phyloP scores from a whole-genome alignment of 345 rosid genomes.

The Eucalyptus erythrocorys region DNA sequence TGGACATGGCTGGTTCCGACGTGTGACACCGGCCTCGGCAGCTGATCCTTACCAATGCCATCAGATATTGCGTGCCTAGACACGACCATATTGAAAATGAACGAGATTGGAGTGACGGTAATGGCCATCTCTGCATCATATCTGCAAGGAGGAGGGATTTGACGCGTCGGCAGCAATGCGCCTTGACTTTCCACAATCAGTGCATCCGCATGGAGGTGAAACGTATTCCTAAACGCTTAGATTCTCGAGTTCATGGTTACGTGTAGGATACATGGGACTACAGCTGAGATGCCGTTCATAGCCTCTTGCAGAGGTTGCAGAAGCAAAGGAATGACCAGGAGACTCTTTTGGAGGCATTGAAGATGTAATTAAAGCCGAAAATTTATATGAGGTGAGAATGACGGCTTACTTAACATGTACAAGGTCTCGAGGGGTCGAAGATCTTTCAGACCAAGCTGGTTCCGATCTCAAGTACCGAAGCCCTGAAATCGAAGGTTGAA shows the following conservation, averaged over 20 bases:
- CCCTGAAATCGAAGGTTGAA: background rate
- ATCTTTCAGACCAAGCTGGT: conserved; percentile 38
- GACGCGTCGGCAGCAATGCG: background rate
- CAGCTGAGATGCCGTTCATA: background rate
- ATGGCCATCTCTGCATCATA: background rate
- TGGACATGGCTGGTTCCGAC: background rate
- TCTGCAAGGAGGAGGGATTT: background rate
- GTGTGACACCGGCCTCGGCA: background rate
- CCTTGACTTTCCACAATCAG: background rate
- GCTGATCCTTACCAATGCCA: background rate
- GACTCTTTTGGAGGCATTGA: background rate
- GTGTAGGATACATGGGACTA: background rate
- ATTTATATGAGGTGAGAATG: background rate
- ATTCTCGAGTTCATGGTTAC: background rate
- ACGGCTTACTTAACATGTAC: background rate
- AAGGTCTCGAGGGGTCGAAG: conserved; percentile 73
- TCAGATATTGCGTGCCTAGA: background rate
- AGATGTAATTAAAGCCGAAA: background rate
- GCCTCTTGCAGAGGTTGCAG: background rate
- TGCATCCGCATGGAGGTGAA: background rate
- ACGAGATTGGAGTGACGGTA: background rate
- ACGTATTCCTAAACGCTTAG: background rate
- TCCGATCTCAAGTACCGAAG: conserved; percentile 29
- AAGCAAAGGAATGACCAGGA: background rate
- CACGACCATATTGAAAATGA: background rate